Conservation (phyloP, 176 grass and related monocot genomes). For the Carex pumila region DNA sequence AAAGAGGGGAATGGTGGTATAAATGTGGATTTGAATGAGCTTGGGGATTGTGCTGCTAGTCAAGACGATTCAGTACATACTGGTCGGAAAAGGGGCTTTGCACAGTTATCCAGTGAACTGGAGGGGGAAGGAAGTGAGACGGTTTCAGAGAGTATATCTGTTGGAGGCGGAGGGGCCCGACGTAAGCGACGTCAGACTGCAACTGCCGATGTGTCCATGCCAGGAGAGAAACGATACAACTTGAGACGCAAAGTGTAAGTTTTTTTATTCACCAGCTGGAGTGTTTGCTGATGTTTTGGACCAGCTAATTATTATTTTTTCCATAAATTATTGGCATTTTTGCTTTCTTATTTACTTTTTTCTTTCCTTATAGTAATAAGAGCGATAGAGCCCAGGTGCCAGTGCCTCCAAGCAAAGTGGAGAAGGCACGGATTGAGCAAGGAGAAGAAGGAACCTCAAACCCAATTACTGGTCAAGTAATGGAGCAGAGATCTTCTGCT, state of each 20-base stretch:
- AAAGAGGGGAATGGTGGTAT: conserved; percentile 48
- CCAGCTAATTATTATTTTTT: background rate
- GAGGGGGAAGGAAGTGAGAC: conserved; percentile 60
- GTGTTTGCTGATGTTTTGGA: conserved; percentile 10
- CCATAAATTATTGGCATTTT: background rate
- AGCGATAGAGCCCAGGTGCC: background rate
- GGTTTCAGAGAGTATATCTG: conserved; percentile 70
- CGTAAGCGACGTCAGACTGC: conserved; percentile 67
- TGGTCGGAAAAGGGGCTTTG: conserved; percentile 54
- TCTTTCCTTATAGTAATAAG: conserved; percentile 25
- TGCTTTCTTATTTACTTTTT: background rate
- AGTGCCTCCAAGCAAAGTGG: conserved; percentile 35
- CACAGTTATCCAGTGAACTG: conserved; percentile 42
- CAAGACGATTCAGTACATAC: conserved; percentile 31
- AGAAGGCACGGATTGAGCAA: conserved; percentile 33
- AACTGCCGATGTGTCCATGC: conserved; percentile 13
- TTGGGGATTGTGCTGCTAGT: background rate
- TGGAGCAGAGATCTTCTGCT: conserved; percentile 22
- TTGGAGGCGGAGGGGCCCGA: conserved; percentile 71
- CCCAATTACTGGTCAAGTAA: conserved; percentile 24
- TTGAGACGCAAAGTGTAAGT: conserved; percentile 69
- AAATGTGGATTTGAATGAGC: conserved; percentile 13
- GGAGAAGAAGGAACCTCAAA: conserved; percentile 63
- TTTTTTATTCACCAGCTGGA: conserved; percentile 1
- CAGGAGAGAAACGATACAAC: conserved; percentile 78